Base-by-base conservation (phyloP, 805 yeast genomes). In the Metschnikowia aberdeeniae region DNA sequence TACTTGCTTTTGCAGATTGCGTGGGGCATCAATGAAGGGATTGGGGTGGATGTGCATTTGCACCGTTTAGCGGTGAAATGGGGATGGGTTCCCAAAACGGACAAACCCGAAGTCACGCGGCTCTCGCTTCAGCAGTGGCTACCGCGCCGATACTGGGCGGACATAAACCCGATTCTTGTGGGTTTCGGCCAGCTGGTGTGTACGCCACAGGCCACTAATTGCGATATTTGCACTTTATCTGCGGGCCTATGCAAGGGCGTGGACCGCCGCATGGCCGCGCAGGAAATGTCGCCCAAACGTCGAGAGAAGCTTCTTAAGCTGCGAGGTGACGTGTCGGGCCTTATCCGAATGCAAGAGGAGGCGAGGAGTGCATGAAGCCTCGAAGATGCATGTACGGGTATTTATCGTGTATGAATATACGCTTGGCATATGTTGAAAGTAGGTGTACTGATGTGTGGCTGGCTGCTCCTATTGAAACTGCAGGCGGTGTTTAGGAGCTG, bases 141-240 rank as follows among this genome's bases (percentile, higher is more conserved):
- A 9, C 90, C 95, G 0, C 63, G 59, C 37, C 80, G 80, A 29
- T 72, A 78, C 37, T 90, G 98, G 98, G 70, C 73, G 9, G 95
- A 87, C 45, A 81, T 92, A 34, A 90, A 90, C 60, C 95, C 95
- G 1, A 62, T 85, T 8, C 63, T 92, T 6, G 98, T 90, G 7
- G 97, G 98, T 4, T 90, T 89, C 70, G 98, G 98, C 10, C 98
- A 90, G 62, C 82, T 84, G 0, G 76, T 90, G 3, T 90, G 97
- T 60, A 75, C 81, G 8, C 86, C 96, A 0, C 73, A 83, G 44
- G 81, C 82, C 4, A 65, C 73, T 39, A 73, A 84, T 49, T 89
- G 97, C 63, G 90, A 84, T 56, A 52, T 83, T 6, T 89, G 97
- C 55, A 57, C 76, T 3, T 64, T 83, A 55, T 79, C 77, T 12